Evolutionary conservation across 1,139 yeast genomes (phyloP).

Genomic region (Saccharomyces hybrid): DNA sequence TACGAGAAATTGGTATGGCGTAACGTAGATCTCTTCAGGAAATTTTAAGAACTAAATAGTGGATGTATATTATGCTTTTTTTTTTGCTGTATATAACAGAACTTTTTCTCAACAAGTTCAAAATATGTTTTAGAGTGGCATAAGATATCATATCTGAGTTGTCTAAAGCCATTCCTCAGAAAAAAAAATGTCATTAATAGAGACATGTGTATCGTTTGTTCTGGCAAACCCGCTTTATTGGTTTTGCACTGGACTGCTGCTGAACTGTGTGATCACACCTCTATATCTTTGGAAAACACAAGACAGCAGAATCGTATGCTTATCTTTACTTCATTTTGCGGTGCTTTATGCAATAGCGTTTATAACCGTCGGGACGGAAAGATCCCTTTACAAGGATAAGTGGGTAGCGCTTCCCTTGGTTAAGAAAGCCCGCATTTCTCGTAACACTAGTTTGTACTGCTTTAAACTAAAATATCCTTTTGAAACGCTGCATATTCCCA

Average conservation of each 20-base stretch:
- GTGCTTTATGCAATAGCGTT: slow-evolving; percentile 35
- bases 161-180: not conserved
- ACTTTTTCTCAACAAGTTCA: not conserved
- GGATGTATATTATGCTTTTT: not conserved
- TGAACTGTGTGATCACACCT: not conserved
- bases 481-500: slow-evolving; percentile 57
- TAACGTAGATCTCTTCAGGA: not conserved
- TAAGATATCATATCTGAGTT: not conserved
- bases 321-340: not conserved
- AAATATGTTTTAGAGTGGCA: not conserved
- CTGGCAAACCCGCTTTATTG: not conserved
- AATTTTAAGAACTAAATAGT: not conserved
- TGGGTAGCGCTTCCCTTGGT: slow-evolving; percentile 62
- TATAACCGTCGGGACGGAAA: slow-evolving; percentile 40
- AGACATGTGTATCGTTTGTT: not conserved
- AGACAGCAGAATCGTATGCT: not conserved
- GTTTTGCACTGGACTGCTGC: not conserved
- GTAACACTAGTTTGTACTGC: slow-evolving; percentile 64
- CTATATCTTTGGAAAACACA: not conserved
- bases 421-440: slow-evolving; percentile 63
- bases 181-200: not conserved
- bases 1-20: not conserved
- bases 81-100: not conserved
- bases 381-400: slow-evolving; percentile 42
- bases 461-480: slow-evolving; percentile 54